phyloP scores from a whole-genome alignment of 345 rosid species.

The Linum trigynum region DNA sequence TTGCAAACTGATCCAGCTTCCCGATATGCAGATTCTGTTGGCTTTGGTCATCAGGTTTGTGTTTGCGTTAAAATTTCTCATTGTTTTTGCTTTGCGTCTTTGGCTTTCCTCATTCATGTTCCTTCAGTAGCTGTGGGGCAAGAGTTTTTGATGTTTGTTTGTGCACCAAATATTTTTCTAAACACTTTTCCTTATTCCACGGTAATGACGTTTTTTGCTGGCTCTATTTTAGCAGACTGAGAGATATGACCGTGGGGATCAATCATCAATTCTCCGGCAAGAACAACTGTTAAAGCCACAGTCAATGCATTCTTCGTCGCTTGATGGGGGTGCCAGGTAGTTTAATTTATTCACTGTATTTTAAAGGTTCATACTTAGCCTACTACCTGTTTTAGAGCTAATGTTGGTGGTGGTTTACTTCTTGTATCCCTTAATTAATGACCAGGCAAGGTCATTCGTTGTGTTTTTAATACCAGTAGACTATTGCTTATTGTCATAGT shows the following conservation, averaged over 20 bases:
- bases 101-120: neutral
- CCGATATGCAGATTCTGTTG: conserved; percentile 61
- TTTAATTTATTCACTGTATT: conserved; percentile 11
- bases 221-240: conserved; percentile 41
- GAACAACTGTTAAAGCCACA: conserved; percentile 73
- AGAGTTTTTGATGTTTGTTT: neutral
- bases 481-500: conserved; percentile 18
- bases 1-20: conserved; percentile 55
- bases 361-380: conserved; percentile 7
- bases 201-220: neutral
- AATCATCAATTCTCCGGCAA: conserved; percentile 68
- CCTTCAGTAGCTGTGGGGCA: neutral
- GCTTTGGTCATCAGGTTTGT: conserved; percentile 70
- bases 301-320: conserved; percentile 56
- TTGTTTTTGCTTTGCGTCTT: neutral
- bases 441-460: conserved; percentile 22
- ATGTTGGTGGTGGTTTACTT: conserved; percentile 1
- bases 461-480: conserved; percentile 13
- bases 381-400: conserved; percentile 8
- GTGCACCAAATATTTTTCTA: neutral
- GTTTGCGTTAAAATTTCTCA: neutral
- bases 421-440: conserved; percentile 5
- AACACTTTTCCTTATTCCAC: neutral
- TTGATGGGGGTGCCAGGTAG: conserved; percentile 76
- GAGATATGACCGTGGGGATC: conserved; percentile 67